Conservation (phyloP, 306 rosid genomes). For the Malus asiatica region DNA sequence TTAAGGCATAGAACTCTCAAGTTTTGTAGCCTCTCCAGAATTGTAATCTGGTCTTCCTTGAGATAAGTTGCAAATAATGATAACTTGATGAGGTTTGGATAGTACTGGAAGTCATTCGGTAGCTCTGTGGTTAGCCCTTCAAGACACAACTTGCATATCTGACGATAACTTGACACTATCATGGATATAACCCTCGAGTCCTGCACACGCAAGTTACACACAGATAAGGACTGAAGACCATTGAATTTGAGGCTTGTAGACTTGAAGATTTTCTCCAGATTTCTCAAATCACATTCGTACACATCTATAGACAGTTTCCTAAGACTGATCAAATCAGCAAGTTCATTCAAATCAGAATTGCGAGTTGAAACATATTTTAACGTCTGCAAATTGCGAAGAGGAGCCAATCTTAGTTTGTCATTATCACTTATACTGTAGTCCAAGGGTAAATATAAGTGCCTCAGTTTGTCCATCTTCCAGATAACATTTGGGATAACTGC, state of each 20-base stretch:
- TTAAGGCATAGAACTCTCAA: conserved; percentile 15
- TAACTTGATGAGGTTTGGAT: conserved; percentile 28
- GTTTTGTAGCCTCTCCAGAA: conserved; percentile 33
- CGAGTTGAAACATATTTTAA: conserved; percentile 25
- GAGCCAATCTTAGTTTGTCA: conserved; percentile 10
- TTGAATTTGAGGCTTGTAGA: background rate
- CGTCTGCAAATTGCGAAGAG: conserved; percentile 34
- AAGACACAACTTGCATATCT: background rate
- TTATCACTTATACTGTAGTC: background rate
- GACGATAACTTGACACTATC: background rate
- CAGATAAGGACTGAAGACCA: background rate
- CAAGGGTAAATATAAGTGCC: conserved; percentile 14
- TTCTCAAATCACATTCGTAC: no score
- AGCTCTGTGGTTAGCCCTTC: background rate
- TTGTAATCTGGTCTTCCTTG: conserved; percentile 19
- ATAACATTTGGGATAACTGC: background rate
- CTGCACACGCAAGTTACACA: background rate
- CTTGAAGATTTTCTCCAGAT: background rate
- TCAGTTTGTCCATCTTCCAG: background rate
- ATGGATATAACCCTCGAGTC: no score
- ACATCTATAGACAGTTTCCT: conserved; percentile 19
- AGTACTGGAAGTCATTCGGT: conserved; percentile 9
- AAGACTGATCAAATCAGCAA: conserved; percentile 27
- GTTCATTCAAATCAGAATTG: conserved; percentile 26
- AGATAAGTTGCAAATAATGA: conserved; percentile 11